These are phyloP conservation scores for Aspergillus persii DNA, from an alignment of 2,329 filamentous ascomycete genomes.

Conservation along the genomic window DNA sequence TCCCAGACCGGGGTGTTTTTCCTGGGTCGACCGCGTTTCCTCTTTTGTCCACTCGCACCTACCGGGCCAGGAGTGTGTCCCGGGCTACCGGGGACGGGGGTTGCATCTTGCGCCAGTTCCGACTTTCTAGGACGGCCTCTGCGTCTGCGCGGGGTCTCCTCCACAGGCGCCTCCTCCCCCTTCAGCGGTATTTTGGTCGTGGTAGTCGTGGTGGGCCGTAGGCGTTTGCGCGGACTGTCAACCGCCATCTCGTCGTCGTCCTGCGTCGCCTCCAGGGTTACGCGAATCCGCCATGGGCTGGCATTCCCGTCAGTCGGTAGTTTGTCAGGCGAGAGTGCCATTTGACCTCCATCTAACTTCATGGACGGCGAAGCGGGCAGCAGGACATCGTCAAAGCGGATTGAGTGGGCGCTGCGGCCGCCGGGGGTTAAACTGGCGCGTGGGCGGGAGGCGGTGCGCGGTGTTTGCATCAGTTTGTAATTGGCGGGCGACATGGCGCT, in stretches of 20 bases:
- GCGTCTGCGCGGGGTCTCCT: conserved; percentile 40
- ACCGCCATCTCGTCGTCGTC: conserved; percentile 35
- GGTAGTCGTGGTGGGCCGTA: conserved; percentile 28
- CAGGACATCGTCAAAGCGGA: conserved; percentile 43
- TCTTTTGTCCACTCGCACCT: conserved; percentile 29
- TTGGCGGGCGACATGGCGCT: conserved; percentile 40
- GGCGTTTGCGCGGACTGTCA: conserved; percentile 31
- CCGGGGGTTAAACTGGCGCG: conserved; percentile 36
- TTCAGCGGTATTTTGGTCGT: conserved; percentile 45
- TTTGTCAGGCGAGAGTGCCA: conserved; percentile 40
- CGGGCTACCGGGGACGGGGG: conserved; percentile 32
- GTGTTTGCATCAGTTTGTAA: conserved; percentile 32
- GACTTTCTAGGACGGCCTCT: conserved; percentile 47
- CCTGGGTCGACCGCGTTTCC: conserved; percentile 37
- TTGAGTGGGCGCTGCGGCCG: conserved; percentile 38
- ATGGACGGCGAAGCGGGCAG: conserved; percentile 39
- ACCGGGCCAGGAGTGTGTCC: conserved; percentile 33
- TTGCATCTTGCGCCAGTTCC: conserved; percentile 32
- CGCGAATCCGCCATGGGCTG: conserved; percentile 49
- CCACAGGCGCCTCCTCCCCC: conserved; percentile 29
- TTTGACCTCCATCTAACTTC: conserved; percentile 28
- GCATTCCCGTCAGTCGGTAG: conserved; percentile 38
- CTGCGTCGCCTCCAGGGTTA: conserved; percentile 49
- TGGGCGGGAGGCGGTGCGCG: conserved; percentile 23
- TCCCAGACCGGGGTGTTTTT: conserved; percentile 30